Evolutionary conservation across 768 basidiomycete genomes (phyloP).

Genomic region (Tylopilus vinaceipallidus): DNA sequence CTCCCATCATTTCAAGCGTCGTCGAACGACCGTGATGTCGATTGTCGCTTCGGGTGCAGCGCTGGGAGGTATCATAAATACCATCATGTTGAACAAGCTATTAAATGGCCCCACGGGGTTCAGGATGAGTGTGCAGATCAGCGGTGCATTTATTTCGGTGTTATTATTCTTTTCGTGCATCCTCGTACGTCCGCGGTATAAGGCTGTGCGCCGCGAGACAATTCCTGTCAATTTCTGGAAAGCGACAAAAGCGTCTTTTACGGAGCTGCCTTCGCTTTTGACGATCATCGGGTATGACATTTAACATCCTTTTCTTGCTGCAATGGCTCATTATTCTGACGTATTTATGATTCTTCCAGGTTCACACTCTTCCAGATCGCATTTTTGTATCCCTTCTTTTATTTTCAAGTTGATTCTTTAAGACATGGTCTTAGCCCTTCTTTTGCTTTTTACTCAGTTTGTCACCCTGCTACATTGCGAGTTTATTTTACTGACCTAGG

Average conservation of each 20-base stretch:
- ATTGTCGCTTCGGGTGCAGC: constrained; percentile 46
- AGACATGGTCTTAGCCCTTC: too few species aligned
- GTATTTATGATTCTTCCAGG: too few species aligned
- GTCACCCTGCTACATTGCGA: too few species aligned
- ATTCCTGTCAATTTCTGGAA: constrained; percentile 11
- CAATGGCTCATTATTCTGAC: too few species aligned
- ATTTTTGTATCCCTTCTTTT: too few species aligned
- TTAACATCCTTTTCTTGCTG: too few species aligned
- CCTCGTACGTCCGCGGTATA: constrained; percentile 36
- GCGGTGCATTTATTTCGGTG: constrained; percentile 37
- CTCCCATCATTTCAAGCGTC: constrained; percentile 41
- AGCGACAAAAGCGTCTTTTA: constrained; percentile 19
- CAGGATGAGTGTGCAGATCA: constrained; percentile 37
- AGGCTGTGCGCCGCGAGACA: neutral
- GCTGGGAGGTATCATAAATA: constrained; percentile 53
- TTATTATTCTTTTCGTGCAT: constrained; percentile 37
- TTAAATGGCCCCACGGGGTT: constrained; percentile 48
- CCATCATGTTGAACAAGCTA: too few species aligned
- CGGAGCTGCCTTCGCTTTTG: constrained; percentile 24
- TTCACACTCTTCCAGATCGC: too few species aligned
- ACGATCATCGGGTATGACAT: constrained; percentile 19
- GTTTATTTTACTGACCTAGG: too few species aligned
- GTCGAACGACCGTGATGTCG: too few species aligned
- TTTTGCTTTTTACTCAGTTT: too few species aligned
- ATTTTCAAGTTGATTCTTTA: too few species aligned